Percentiles rank a stretch among this genome's conserved stretches.
Evolutionary conservation across 169 alveolate species (phyloP).

Genomic region (Besnoitia besnoiti): DNA sequence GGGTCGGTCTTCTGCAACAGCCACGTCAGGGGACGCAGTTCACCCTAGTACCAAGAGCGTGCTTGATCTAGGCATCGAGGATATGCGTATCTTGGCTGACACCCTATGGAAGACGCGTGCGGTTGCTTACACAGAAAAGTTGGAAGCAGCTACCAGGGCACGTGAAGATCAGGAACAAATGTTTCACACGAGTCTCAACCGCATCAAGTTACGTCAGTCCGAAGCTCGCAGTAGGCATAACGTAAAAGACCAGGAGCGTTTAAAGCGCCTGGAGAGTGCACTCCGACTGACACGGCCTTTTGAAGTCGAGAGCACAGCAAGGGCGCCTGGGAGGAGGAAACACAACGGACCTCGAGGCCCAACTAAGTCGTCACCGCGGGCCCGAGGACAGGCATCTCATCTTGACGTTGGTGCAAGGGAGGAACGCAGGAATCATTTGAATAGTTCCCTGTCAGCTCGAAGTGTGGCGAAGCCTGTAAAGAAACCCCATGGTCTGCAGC

Average conservation of each 20-base stretch:
- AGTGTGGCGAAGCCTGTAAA: not conserved
- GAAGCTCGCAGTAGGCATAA: not conserved
- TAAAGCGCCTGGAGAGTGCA: not conserved
- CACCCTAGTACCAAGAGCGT: not conserved
- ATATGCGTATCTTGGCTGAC: not conserved
- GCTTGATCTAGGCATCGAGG: conserved; percentile 21
- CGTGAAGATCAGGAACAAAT: not conserved
- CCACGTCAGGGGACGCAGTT: not conserved
- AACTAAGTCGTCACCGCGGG: not conserved
- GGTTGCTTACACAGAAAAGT: not conserved
- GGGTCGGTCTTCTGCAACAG: not conserved
- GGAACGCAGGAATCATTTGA: not conserved
- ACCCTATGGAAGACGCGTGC: not conserved
- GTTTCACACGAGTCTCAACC: not conserved
- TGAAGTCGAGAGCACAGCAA: not conserved
- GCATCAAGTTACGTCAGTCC: not conserved
- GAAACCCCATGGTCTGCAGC: no score
- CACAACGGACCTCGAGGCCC: not conserved
- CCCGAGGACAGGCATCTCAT: not conserved
- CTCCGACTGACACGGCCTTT: not conserved
- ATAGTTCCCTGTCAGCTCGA: not conserved
- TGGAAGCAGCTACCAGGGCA: not conserved
- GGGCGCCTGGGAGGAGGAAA: not conserved
- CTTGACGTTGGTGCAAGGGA: not conserved
- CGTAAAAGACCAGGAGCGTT: not conserved